Evolutionary conservation across 176 grass and related monocot species (phyloP).

Genomic region (Leersia perrieri): DNA sequence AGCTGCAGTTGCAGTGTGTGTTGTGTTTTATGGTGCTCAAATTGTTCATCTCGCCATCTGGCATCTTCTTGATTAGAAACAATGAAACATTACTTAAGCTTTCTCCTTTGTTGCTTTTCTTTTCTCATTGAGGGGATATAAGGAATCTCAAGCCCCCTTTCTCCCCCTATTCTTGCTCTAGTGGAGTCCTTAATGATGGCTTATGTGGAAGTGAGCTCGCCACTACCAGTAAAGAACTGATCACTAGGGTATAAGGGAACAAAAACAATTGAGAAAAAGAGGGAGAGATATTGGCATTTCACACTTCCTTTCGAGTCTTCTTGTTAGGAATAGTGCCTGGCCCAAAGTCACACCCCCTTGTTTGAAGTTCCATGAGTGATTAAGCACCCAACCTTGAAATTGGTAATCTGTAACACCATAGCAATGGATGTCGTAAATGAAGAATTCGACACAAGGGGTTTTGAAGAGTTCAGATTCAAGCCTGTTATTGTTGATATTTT

Average conservation of each 20-base stretch:
- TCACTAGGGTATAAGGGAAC: neutral
- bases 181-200: constrained; percentile 58
- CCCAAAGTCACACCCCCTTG: neutral
- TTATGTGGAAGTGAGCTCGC: constrained; percentile 38
- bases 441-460: neutral
- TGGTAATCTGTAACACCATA: too few relatives aligned
- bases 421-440: neutral
- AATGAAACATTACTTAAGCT: neutral
- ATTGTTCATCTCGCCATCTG: neutral
- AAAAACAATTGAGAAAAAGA: neutral
- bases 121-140: constrained; percentile 14
- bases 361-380: neutral
- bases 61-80: neutral
- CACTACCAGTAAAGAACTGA: constrained; percentile 39
- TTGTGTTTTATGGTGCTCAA: constrained; percentile 8
- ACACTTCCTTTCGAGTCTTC: neutral
- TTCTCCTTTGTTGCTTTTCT: neutral
- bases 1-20: constrained; percentile 32
- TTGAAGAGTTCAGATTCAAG: neutral
- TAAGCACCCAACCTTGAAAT: neutral
- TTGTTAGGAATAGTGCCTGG: neutral
- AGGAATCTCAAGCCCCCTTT: constrained; percentile 52
- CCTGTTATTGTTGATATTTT: neutral
- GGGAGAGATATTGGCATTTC: constrained; percentile 7
- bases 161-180: constrained; percentile 35